Evolutionary conservation across 2,329 filamentous ascomycete genomes (phyloP).

Genomic region (Botryotinia calthae): DNA sequence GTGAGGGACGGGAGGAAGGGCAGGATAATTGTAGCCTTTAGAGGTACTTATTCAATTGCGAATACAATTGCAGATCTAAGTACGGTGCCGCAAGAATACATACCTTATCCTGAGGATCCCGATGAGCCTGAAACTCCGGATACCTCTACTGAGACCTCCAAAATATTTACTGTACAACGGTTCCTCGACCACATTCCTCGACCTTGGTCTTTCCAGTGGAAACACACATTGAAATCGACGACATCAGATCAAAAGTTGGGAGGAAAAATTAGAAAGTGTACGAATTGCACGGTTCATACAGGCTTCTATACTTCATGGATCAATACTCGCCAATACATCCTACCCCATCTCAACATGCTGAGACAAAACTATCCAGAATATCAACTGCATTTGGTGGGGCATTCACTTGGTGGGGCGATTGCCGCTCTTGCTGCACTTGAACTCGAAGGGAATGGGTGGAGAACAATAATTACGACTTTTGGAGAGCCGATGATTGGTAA

Average conservation of each 20-base stretch:
- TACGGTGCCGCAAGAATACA: slow-evolving; percentile 84
- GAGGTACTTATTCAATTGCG: slow-evolving; percentile 89
- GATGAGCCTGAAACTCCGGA: slow-evolving; percentile 33
- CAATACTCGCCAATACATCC: slow-evolving; percentile 65
- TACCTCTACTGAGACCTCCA: background rate
- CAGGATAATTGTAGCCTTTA: slow-evolving; percentile 81
- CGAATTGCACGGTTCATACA: slow-evolving; percentile 87
- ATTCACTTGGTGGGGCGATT: slow-evolving; percentile 86
- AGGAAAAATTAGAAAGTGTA: slow-evolving; percentile 52
- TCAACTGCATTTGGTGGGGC: slow-evolving; percentile 75
- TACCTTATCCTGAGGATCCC: slow-evolving; percentile 67
- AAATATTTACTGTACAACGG: background rate
- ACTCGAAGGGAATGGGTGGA: slow-evolving; percentile 69
- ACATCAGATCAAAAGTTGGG: background rate
- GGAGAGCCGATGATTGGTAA: slow-evolving; percentile 77
- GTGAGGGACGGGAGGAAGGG: slow-evolving; percentile 23
- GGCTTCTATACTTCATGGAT: slow-evolving; percentile 87
- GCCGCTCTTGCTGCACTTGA: slow-evolving; percentile 85
- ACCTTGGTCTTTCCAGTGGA: background rate
- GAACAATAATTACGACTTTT: slow-evolving; percentile 81
- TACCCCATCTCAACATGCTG: slow-evolving; percentile 63
- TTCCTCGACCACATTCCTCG: background rate
- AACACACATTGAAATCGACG: background rate
- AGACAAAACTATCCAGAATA: slow-evolving; percentile 65
- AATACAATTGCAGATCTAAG: slow-evolving; percentile 90